A percentile compares a stretch with the other conserved stretches of the same genome.
phyloP scores from a whole-genome alignment of 768 basidiomycete genomes.

The Asterophora parasitica region DNA sequence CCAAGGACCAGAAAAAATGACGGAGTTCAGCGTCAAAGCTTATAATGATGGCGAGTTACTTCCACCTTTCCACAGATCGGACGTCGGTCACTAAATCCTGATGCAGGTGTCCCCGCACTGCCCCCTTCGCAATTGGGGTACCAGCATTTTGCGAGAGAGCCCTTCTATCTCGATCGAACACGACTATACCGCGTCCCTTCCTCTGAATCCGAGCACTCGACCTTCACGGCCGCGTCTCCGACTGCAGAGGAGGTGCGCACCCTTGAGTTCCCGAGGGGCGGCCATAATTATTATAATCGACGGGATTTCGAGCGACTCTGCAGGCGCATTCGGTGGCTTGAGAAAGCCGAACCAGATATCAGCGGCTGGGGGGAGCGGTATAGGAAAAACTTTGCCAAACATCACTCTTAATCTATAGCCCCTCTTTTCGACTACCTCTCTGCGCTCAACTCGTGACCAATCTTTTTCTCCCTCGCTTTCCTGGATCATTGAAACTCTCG shows the following conservation, averaged over 20 bases:
- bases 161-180: constrained; percentile 47
- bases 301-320: constrained; percentile 46
- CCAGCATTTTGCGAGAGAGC: constrained; percentile 43
- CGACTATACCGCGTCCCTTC: constrained; percentile 43
- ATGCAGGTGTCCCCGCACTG: constrained; percentile 49
- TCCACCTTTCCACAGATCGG: neutral
- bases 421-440: too few relatives aligned
- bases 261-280: constrained; percentile 44
- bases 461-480: too few relatives aligned
- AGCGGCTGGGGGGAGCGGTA: constrained; percentile 45
- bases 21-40: constrained; percentile 47
- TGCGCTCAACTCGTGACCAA: too few relatives aligned
- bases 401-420: neutral
- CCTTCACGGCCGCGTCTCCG: constrained; percentile 33
- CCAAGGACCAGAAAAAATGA: constrained; percentile 32
- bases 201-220: constrained; percentile 40
- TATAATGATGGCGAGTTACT: constrained; percentile 48
- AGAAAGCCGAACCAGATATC: constrained; percentile 27
- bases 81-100: constrained; percentile 4
- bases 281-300: constrained; percentile 60
- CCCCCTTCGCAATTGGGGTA: constrained; percentile 50
- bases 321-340: constrained; percentile 40
- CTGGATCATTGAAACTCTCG: too few relatives aligned
- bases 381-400: constrained; percentile 3
- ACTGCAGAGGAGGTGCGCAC: constrained; percentile 12